Evolutionary conservation across 768 basidiomycete species (phyloP), one percentile per base, ranked within the genome.

Genomic region (Trametes gibbosa): DNA sequence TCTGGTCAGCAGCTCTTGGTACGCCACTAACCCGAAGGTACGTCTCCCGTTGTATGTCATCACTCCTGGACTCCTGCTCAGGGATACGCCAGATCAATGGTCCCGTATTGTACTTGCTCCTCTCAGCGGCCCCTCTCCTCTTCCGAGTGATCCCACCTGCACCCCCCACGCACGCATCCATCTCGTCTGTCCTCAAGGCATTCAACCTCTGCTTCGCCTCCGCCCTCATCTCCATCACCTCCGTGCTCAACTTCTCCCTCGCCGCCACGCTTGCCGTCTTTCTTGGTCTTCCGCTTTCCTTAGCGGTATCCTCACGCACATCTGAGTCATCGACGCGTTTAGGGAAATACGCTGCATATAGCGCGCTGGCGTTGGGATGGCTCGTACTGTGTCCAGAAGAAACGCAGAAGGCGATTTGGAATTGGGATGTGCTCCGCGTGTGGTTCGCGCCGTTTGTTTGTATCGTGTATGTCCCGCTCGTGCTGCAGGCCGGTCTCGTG

Each of bases 201-300:
- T 76, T 92, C 60, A 89, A 89, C 65, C 82, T 95, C 25, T 91
- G 95, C 70, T 73, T 90, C 46, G 83, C 92, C 23, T 96, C 96
- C 3, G 83, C 89, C 0, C 69, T 89, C 25, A 65, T 83, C 8
- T 78, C 43, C 19, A 45, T 45, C 43, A 86, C 85, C 27, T 88
- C 92, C 16, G 86, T 97, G 59, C 84, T 97, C 70, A 97, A 98
- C 72, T 96, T 96, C 73, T 93, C 92, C 8, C 85, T 98, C 19
- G 91, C 95, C 0, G 84, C 87, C 21, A 69, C 79, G 21, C 78
- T 96, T 17, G 83, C 89, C 0, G 69, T 89, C 25, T 65, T 83
- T 9, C 78, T 93, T 17, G 84, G 86, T 8, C 41, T 87, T 10
- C 89, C 92, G 0, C 78, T 93, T n/a, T 59, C 75, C 16, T 73